These are phyloP conservation scores for Pestalotiopsis sp. DNA, from an alignment of 2,329 filamentous ascomycete genomes.

Conservation along the genomic window DNA sequence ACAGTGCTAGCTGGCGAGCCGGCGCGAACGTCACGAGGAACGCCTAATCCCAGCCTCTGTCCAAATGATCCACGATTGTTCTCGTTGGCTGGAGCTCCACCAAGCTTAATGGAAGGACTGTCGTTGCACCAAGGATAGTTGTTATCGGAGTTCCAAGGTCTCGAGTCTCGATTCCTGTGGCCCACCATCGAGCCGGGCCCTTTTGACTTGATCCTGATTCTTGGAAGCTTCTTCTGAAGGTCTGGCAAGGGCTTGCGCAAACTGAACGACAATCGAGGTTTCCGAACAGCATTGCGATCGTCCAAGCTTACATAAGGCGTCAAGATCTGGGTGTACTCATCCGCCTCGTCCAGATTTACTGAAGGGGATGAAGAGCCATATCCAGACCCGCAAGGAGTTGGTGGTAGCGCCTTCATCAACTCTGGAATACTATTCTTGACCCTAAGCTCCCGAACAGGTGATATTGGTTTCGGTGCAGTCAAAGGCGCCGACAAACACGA, in stretches of 20 bases:
- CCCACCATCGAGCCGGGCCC: constrained; percentile 15
- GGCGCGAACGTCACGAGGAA: constrained; percentile 19
- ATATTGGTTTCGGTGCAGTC: constrained; percentile 50
- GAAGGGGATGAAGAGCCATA: constrained; percentile 22
- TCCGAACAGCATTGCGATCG: neutral
- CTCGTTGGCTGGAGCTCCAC: constrained; percentile 7
- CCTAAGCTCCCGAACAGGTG: constrained; percentile 44
- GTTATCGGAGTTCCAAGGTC: constrained; percentile 13
- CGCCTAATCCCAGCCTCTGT: constrained; percentile 26
- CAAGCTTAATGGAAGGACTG: constrained; percentile 15
- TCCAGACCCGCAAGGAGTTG: constrained; percentile 37
- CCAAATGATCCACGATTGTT: constrained; percentile 12
- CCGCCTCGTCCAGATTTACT: constrained; percentile 22
- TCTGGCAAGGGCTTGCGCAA: neutral
- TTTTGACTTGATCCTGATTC: constrained; percentile 27
- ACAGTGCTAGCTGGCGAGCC: constrained; percentile 22
- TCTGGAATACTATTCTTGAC: constrained; percentile 52
- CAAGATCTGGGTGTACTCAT: constrained; percentile 28
- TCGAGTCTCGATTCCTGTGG: constrained; percentile 13
- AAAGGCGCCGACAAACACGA: constrained; percentile 35
- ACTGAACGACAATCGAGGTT: neutral
- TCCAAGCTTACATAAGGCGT: constrained; percentile 16
- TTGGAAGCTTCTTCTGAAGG: constrained; percentile 24
- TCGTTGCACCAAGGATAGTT: constrained; percentile 14
- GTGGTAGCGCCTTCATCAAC: constrained; percentile 54